Evolutionary conservation across 495 filamentous ascomycete species (phyloP).

Genomic region (Friedmanniomyces simplex): DNA sequence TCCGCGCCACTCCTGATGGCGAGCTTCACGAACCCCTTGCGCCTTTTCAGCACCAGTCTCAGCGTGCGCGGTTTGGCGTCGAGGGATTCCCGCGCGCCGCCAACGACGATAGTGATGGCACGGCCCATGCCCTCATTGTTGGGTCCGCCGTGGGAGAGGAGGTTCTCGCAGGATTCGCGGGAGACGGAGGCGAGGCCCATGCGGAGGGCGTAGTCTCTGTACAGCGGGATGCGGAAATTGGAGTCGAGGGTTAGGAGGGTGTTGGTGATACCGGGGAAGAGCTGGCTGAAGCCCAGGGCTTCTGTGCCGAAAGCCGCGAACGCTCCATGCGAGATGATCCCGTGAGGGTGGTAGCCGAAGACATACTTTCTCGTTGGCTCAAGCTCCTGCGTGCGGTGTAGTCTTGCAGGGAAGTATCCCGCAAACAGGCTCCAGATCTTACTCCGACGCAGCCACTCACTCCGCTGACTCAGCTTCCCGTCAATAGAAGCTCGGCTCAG

Average conservation of each 20-base stretch:
- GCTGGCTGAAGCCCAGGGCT: slow-evolving; percentile 71
- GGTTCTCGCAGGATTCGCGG: slow-evolving; percentile 77
- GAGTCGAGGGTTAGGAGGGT: slow-evolving; percentile 83
- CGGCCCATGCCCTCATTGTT: slow-evolving; percentile 88
- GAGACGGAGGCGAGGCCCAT: slow-evolving; percentile 84
- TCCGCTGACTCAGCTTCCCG: slow-evolving; percentile 63
- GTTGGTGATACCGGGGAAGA: slow-evolving; percentile 95
- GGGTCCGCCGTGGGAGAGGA: slow-evolving; percentile 63
- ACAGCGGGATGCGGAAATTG: slow-evolving; percentile 90
- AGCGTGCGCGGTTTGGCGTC: slow-evolving; percentile 69
- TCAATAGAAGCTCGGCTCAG: slow-evolving; percentile 66
- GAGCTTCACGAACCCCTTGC: slow-evolving; percentile 89
- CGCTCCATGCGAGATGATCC: slow-evolving; percentile 91
- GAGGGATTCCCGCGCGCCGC: slow-evolving; percentile 83
- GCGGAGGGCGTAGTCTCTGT: slow-evolving; percentile 80
- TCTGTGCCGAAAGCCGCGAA: slow-evolving; percentile 90
- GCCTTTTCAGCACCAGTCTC: slow-evolving; percentile 63
- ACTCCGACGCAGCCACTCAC: slow-evolving; percentile 59
- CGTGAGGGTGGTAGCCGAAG: slow-evolving; percentile 95
- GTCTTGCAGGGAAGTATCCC: slow-evolving; percentile 77
- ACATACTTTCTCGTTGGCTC: slow-evolving; percentile 86
- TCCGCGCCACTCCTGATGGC: slow-evolving; percentile 84
- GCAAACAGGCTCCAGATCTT: slow-evolving; percentile 81
- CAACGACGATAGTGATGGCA: slow-evolving; percentile 91
- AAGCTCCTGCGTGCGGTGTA: slow-evolving; percentile 75